These are phyloP conservation scores for Nepenthes alata DNA, from an alignment of 179 eudicot genomes.

Conservation along the genomic window DNA sequence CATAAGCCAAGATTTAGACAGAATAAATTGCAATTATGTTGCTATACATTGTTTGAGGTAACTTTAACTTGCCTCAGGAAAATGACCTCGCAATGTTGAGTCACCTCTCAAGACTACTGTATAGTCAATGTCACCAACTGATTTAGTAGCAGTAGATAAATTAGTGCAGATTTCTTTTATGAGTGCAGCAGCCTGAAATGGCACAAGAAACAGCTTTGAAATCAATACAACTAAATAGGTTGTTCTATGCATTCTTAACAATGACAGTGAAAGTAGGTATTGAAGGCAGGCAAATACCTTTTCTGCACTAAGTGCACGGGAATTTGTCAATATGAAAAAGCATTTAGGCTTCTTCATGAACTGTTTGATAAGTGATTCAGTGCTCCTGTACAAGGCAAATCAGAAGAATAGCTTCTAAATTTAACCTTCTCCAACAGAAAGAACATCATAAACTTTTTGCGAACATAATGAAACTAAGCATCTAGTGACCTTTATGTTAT, in stretches of 20 bases:
- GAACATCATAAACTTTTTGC: background rate
- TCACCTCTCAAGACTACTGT: conserved; percentile 96
- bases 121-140: conserved; percentile 42
- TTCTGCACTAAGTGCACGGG: conserved; percentile 67
- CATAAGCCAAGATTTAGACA: conserved; percentile 7
- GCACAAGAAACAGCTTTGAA: background rate
- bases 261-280: background rate
- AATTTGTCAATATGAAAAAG: conserved; percentile 95
- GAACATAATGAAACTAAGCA: background rate
- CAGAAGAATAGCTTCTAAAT: background rate
- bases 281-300: conserved; percentile 36
- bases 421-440: background rate
- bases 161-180: conserved; percentile 72
- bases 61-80: conserved; percentile 67
- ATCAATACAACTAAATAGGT: background rate
- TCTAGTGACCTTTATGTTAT: too few species aligned
- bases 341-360: conserved; percentile 65
- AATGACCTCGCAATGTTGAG: conserved; percentile 94
- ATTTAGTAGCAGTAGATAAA: conserved; percentile 55
- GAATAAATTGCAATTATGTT: background rate
- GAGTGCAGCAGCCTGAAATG: conserved; percentile 64
- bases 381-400: conserved; percentile 40
- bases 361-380: conserved; percentile 62
- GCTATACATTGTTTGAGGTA: background rate
- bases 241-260: background rate